Evolutionary conservation across 2,329 filamentous ascomycete genomes (phyloP), one percentile per base, ranked within the genome.

Genomic region (Elsinoe batatas): DNA sequence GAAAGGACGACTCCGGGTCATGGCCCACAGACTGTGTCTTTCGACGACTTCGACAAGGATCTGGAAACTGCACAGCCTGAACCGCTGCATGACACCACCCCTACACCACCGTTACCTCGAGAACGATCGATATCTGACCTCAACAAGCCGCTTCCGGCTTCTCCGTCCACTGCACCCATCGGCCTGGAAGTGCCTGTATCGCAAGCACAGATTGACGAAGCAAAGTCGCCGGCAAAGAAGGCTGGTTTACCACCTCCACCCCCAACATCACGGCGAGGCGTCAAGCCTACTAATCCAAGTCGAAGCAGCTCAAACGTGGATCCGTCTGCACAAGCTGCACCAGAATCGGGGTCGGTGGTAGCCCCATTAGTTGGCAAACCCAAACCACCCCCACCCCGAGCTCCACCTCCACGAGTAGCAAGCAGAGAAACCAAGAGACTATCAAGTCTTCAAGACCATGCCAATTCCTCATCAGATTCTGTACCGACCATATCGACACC

Each of bases 21-120:
- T 68, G 74, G 50, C 63, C 71, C 63, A 56, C 68, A 63, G 65
- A 70, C 61, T 26, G 63, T 65, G 4, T 66, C 64, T 8, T 67
- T 63, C 57, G 64, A 59, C 26, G 64, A 66, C 33, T 68, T 67
- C 60, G 62, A 70, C 32, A 60, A 17, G 10, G 33, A 63, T 3
- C 61, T 68, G 18, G 18, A 18, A 15, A 50, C 6, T 8, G n/a
- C 22, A 22, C 26, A 30, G 8, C 7, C 26, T 5, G 26, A 30
- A 30, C 8, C 8, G 26, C 26, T 7, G 4, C 18, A 54, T 5
- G 38, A 22, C 15, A 12, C 37, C 3, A 13, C 18, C 7, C 22
- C 51, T 3, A 10, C 36, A n/a, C 18, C 49, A 4, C 8, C 37
- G 5, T 8, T 20, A 42, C n/a, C 36, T 11, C 17, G 36, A 43